A percentile compares a stretch with the other conserved stretches of the same genome.
Evolutionary conservation across 805 yeast genomes (phyloP).

Genomic region (Lipomyces yamadae): DNA sequence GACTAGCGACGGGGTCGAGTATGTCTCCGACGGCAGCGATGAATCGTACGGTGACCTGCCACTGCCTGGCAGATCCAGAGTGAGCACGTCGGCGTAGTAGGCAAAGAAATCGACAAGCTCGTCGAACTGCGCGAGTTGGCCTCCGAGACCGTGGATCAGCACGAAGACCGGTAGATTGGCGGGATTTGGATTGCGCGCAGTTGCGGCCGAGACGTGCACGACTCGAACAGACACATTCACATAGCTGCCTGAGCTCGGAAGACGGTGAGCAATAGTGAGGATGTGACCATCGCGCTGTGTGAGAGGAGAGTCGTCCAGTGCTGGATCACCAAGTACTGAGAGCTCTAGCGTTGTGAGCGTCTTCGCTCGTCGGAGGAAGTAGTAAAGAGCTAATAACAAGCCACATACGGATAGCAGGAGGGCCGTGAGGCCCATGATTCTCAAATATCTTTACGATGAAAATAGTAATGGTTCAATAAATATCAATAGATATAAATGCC

Average conservation of each 20-base stretch:
- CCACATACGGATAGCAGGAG: constrained; percentile 4
- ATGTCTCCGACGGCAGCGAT: constrained; percentile 38
- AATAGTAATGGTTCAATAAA: neutral
- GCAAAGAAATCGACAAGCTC: constrained; percentile 66
- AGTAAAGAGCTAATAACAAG: neutral
- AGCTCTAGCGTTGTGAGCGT: constrained; percentile 24
- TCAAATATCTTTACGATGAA: neutral
- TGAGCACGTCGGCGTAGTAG: constrained; percentile 64
- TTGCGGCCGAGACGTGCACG: constrained; percentile 21
- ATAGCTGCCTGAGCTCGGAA: neutral
- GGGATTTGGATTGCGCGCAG: constrained; percentile 30
- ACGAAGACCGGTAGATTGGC: constrained; percentile 60
- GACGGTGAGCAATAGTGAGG: neutral
- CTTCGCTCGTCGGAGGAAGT: constrained; percentile 16
- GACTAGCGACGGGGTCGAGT: constrained; percentile 32
- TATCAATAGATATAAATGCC: neutral
- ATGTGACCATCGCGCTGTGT: constrained; percentile 26
- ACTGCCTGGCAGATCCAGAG: constrained; percentile 87
- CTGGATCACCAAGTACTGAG: constrained; percentile 23
- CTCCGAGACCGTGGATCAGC: constrained; percentile 88
- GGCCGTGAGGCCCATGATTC: neutral
- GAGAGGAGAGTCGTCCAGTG: constrained; percentile 32
- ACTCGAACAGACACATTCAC: constrained; percentile 14
- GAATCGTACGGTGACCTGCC: constrained; percentile 53
- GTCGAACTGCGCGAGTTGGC: constrained; percentile 85